Percentiles rank a stretch among this genome's conserved stretches.
Conservation (phyloP, 345 rosid genomes). For the Eucalyptus sp. region DNA sequence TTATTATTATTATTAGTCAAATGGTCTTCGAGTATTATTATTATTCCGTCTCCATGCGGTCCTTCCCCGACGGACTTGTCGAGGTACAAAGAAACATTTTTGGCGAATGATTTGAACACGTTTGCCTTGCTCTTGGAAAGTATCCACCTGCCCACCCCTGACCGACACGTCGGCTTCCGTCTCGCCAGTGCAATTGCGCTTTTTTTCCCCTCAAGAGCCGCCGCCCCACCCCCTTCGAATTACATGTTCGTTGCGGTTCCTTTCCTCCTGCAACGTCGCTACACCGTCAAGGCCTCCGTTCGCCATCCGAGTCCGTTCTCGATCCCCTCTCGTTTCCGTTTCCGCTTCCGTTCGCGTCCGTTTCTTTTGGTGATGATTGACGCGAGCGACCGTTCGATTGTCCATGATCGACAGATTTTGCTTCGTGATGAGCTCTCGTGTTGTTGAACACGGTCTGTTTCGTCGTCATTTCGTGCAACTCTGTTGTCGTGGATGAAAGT, state of each 20-base stretch:
- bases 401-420: neutral
- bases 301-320: conserved; percentile 56
- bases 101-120: neutral
- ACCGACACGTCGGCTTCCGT: neutral
- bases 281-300: conserved; percentile 69
- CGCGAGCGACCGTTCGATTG: neutral
- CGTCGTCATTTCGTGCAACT: neutral
- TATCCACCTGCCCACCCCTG: neutral
- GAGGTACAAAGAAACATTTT: neutral
- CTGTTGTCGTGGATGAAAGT: neutral
- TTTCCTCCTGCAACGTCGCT: conserved; percentile 52
- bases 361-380: neutral
- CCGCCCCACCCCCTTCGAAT: neutral
- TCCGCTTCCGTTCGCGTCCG: neutral
- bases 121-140: neutral
- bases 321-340: neutral
- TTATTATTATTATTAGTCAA: no score
- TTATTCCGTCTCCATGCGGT: neutral
- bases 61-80: neutral
- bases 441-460: neutral
- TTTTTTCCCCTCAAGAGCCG: neutral
- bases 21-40: neutral
- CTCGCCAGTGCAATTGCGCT: neutral
- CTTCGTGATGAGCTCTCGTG: neutral
- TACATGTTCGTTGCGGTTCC: neutral